A percentile compares a stretch with the other conserved stretches of the same genome.
These are phyloP conservation scores for Leucogyrophana mollusca DNA, from an alignment of 768 basidiomycete species.

Conservation along the genomic window DNA sequence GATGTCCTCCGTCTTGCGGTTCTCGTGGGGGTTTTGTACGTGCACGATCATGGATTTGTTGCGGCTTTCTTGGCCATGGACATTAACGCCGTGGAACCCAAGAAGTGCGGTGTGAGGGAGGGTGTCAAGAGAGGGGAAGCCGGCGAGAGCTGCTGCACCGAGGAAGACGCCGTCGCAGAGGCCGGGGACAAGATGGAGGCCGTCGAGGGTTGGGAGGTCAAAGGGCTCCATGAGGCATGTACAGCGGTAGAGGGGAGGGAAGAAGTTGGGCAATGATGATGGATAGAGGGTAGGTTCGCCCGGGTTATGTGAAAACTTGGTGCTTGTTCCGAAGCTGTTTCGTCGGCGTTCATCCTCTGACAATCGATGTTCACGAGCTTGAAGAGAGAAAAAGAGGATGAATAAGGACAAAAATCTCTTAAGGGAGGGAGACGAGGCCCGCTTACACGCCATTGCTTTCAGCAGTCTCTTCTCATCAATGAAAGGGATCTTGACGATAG, in stretches of 20 bases:
- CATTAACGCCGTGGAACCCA: conserved; percentile 87
- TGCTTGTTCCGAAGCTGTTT: conserved; percentile 79
- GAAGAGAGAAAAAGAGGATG: not conserved
- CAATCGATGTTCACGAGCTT: conserved; percentile 78
- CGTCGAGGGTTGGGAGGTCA: conserved; percentile 82
- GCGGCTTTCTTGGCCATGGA: conserved; percentile 85
- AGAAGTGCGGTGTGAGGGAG: conserved; percentile 75
- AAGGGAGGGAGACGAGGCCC: not conserved
- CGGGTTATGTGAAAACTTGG: conserved; percentile 71
- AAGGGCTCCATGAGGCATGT: conserved; percentile 80
- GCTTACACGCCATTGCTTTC: conserved; percentile 73
- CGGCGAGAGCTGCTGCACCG: conserved; percentile 84
- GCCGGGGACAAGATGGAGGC: conserved; percentile 82
- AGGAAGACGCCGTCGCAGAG: conserved; percentile 87
- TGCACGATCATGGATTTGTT: conserved; percentile 94
- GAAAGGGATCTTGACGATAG: conserved; percentile 97
- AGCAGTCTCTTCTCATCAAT: conserved; percentile 82
- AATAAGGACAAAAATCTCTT: not conserved
- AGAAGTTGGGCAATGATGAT: conserved; percentile 92
- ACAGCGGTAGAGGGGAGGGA: conserved; percentile 83
- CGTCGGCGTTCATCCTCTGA: conserved; percentile 72
- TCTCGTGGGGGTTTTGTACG: conserved; percentile 74
- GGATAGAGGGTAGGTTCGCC: conserved; percentile 70
- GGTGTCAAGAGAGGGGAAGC: conserved; percentile 94
- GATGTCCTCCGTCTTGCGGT: conserved; percentile 65